These are phyloP conservation scores for Rosa chinensis DNA, from an alignment of 306 rosid genomes.

Conservation along the genomic window DNA sequence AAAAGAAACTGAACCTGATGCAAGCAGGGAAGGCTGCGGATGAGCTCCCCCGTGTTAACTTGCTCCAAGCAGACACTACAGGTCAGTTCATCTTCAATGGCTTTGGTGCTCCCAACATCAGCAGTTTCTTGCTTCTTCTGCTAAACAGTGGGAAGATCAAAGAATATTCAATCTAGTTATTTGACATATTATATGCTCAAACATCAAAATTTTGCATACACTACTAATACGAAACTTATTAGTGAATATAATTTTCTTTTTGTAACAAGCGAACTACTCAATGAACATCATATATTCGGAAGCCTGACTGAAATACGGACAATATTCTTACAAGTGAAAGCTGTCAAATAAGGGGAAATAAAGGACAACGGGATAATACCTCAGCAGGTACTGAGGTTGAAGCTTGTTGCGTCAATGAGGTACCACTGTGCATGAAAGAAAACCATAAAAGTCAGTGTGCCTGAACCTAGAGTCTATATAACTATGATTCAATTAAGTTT, in stretches of 20 bases:
- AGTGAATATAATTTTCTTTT: not conserved
- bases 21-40: conserved; percentile 96
- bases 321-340: too few species aligned
- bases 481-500: not conserved
- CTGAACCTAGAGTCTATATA: conserved; percentile 8
- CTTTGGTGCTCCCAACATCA: conserved; percentile 54
- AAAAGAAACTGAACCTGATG: conserved; percentile 64
- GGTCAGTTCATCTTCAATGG: conserved; percentile 81
- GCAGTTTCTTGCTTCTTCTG: conserved; percentile 65
- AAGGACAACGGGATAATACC: conserved; percentile 41
- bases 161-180: not conserved
- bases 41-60: conserved; percentile 77
- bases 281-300: not conserved
- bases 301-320: not conserved
- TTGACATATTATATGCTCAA: not conserved
- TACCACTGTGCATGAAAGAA: conserved; percentile 43
- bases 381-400: conserved; percentile 64
- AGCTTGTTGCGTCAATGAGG: conserved; percentile 53
- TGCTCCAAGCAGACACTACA: conserved; percentile 99
- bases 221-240: not conserved
- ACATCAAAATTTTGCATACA: not conserved
- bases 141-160: conserved; percentile 10
- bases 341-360: not conserved
- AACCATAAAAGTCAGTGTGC: conserved; percentile 9
- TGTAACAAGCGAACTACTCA: not conserved